These are phyloP conservation scores for Cyclotella kingstonii DNA, from an alignment of 108 stramenopile species.

Conservation along the genomic window DNA sequence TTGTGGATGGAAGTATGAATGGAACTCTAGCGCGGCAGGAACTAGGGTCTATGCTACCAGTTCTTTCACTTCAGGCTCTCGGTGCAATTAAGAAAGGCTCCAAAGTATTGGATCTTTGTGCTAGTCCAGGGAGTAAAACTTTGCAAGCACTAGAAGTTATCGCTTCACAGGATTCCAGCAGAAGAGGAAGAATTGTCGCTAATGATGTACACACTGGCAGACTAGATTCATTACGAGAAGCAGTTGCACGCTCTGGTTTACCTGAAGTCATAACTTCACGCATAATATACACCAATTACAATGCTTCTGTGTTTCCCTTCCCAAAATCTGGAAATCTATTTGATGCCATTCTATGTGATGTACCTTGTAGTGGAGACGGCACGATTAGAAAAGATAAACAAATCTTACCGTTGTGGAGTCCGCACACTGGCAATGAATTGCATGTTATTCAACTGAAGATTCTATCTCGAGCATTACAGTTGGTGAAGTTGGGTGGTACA, in stretches of 20 bases:
- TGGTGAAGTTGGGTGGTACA: constrained; percentile 69
- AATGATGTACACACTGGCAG: constrained; percentile 80
- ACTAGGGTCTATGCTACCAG: constrained; percentile 76
- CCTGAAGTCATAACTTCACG: constrained; percentile 18
- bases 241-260: constrained; percentile 66
- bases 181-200: constrained; percentile 58
- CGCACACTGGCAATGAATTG: constrained; percentile 51
- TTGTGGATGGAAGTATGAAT: constrained; percentile 44
- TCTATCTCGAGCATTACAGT: constrained; percentile 56
- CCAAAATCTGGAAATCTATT: constrained; percentile 46
- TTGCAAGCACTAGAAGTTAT: constrained; percentile 75
- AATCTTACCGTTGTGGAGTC: constrained; percentile 75
- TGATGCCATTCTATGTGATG: constrained; percentile 78
- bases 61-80: constrained; percentile 41
- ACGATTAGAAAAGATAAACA: constrained; percentile 83
- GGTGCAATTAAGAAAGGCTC: constrained; percentile 22
- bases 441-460: constrained; percentile 81
- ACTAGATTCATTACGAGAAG: constrained; percentile 58
- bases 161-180: constrained; percentile 12
- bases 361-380: constrained; percentile 90
- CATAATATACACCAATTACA: constrained; percentile 47
- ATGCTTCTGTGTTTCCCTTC: constrained; percentile 45
- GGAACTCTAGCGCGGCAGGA: constrained; percentile 79
- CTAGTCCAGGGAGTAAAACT: constrained; percentile 86
- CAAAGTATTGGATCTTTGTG: constrained; percentile 82